Evolutionary conservation across 2,329 filamentous ascomycete species (phyloP), one percentile per base, ranked within the genome.

Genomic region (Pseudocercospora ulei): DNA sequence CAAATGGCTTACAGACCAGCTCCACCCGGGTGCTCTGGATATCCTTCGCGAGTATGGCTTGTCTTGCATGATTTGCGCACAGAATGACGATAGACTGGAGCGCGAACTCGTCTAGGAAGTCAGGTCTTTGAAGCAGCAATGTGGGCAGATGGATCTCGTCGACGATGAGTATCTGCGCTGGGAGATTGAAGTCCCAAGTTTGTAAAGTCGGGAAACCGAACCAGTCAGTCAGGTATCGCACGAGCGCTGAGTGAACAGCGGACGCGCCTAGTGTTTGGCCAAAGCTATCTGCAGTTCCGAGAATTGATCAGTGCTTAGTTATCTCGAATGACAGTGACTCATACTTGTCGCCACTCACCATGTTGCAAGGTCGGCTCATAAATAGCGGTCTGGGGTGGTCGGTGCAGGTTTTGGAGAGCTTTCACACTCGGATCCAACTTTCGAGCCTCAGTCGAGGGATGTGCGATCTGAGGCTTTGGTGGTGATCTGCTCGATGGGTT

Each of bases 341-440:
- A n/a, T n/a, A n/a, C n/a, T n/a, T n/a, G n/a, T n/a, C n/a, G n/a
- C n/a, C n/a, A n/a, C n/a, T n/a, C n/a, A n/a, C n/a, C 46, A 11
- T 47, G 28, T 13, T 48, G 43, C 20, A 52, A 30, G 3, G 47
- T 35, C 7, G 51, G 47, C 25, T 50, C 47, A 24, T 52, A 51
- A 18, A 53, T 48, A 23, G 44, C 44, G n/a, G 40, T 41, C 19
- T 49, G 49, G 22, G 52, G 52, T 8, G 43, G 38, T 23, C 19
- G 23, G 11, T 1, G 65, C 65, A 38, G 66, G 68, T 2, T 59
- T 64, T 29, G 68, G 62, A 22, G 69, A 54, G 51, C 65, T 67
- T 7, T 61, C 59, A 3, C 65, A 55, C 35, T 68, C 57, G 28
- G 56, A 62, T 48, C 54, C 46, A 38, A 68, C 56, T 20, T 23